Evolutionary conservation across 2,329 filamentous ascomycete genomes (phyloP).

Genomic region (Hypomyces rosellus): DNA sequence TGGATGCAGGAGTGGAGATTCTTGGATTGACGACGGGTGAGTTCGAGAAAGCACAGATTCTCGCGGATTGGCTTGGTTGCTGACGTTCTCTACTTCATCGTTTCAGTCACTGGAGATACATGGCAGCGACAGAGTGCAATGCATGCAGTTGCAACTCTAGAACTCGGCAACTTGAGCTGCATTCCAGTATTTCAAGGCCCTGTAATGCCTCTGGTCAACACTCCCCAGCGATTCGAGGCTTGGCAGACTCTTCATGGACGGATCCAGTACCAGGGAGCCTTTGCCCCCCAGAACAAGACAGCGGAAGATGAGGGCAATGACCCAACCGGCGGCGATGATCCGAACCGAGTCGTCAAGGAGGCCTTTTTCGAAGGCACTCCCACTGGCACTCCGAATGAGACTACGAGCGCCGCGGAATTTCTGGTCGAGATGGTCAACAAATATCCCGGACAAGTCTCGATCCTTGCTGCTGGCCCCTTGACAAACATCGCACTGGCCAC

Average conservation of each 20-base stretch:
- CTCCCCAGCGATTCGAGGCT: constrained; percentile 34
- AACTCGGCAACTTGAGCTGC: constrained; percentile 39
- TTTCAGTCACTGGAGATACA: constrained; percentile 32
- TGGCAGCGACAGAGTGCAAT: constrained; percentile 40
- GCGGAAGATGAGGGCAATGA: constrained; percentile 36
- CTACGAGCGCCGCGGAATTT: constrained; percentile 36
- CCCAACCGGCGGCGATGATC: constrained; percentile 36
- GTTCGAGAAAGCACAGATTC: constrained; percentile 8
- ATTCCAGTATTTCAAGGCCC: constrained; percentile 42
- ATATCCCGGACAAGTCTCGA: constrained; percentile 44
- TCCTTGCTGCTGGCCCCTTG: constrained; percentile 38
- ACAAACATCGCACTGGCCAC: constrained; percentile 44
- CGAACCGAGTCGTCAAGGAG: constrained; percentile 30
- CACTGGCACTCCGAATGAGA: constrained; percentile 32
- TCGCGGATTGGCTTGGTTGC: no score
- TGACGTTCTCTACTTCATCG: constrained; percentile 11
- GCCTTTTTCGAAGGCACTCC: constrained; percentile 42
- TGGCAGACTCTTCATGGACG: constrained; percentile 39
- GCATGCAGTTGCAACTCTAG: constrained; percentile 40
- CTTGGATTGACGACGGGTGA: constrained; percentile 26
- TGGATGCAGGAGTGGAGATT: constrained; percentile 38
- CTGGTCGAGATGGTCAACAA: constrained; percentile 42
- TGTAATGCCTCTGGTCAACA: constrained; percentile 42
- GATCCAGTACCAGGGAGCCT: constrained; percentile 40
- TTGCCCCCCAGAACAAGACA: constrained; percentile 36